Base-by-base conservation (phyloP, 352 stramenopile species). In the Globisporangium paroecandrum region DNA sequence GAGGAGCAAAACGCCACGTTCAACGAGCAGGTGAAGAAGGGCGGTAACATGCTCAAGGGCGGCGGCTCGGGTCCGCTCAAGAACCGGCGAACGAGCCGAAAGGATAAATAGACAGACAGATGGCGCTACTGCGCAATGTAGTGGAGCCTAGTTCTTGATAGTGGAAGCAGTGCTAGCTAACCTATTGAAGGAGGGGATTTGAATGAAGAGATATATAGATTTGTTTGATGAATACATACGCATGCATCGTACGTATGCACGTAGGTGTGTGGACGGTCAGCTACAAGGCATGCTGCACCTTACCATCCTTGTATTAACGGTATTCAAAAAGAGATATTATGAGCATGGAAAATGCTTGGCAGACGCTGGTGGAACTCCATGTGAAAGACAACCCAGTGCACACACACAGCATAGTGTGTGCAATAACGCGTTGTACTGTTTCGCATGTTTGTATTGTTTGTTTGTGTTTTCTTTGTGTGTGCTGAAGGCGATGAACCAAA, bases 1-100 rank as follows among this genome's bases (percentile, higher is more conserved):
- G 94, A 99, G 73, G 79, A 97, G 61, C 95, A 99, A 72, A 97
- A 99, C 74, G 96, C 95, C 4, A 98, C 95, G 69, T 98, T 99
- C 81, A 99, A 99, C 77, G 85, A 99, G 69, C 96, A 99, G 84
- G 97, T 98, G 32, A 89, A 94, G 69, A 94, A 98, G 74, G 96
- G 96, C 62, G 96, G 96, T 62, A 83, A 97, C 53, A 92, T 99
- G 69, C 82, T 99, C 68, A 98, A 95, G 73, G 97, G 96, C 58
- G 96, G 96, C 72, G 97, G 97, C 60, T 89, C 83, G 0, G 85
- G 66, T 7, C 82, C 81, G 9, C 79, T 74, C 24, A 89, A 86
- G 59, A 87, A 88, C 56, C 78, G 77, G n/a, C 82, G 84, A 62
- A 67, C 71, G 6, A 69, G 72, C 57, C 82, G 75, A 64, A 87